A percentile compares a stretch with the other conserved stretches of the same genome.
Conservation (phyloP, 768 basidiomycete genomes). For the Cystofilobasidium ferigula region DNA sequence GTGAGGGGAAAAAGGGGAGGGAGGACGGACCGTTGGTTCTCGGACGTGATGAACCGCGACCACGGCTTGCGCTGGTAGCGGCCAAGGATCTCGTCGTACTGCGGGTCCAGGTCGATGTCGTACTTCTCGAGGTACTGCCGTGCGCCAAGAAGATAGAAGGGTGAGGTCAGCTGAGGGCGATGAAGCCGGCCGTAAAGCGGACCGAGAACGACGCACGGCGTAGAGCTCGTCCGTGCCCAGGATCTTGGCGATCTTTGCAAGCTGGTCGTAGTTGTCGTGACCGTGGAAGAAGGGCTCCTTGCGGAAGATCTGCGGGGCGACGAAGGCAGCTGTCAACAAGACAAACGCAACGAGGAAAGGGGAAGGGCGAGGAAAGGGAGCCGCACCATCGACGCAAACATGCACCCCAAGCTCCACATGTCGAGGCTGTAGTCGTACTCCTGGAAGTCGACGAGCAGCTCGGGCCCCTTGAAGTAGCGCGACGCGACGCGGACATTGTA, state of each 20-base stretch:
- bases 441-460: constrained; percentile 92
- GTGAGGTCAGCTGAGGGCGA: not conserved
- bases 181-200: not conserved
- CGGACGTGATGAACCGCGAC: constrained; percentile 87
- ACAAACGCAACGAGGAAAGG: not conserved
- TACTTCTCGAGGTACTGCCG: constrained; percentile 42
- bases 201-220: constrained; percentile 38
- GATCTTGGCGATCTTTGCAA: constrained; percentile 96
- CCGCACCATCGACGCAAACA: constrained; percentile 95
- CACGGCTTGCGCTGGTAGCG: constrained; percentile 81
- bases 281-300: constrained; percentile 95
- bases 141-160: not conserved
- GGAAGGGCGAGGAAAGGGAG: not conserved
- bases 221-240: constrained; percentile 92
- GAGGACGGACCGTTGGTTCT: constrained; percentile 34
- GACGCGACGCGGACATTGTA: constrained; percentile 97
- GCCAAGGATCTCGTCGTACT: constrained; percentile 53
- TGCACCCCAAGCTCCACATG: constrained; percentile 98
- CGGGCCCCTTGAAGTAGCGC: constrained; percentile 95
- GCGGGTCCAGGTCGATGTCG: constrained; percentile 86
- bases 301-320: constrained; percentile 67
- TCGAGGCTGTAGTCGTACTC: constrained; percentile 96
- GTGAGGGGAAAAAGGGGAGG: not conserved
- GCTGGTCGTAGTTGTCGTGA: constrained; percentile 95
- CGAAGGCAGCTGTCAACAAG: not conserved